Conservation (phyloP, 2,329 filamentous ascomycete species). For the Orbilia oligospora region DNA sequence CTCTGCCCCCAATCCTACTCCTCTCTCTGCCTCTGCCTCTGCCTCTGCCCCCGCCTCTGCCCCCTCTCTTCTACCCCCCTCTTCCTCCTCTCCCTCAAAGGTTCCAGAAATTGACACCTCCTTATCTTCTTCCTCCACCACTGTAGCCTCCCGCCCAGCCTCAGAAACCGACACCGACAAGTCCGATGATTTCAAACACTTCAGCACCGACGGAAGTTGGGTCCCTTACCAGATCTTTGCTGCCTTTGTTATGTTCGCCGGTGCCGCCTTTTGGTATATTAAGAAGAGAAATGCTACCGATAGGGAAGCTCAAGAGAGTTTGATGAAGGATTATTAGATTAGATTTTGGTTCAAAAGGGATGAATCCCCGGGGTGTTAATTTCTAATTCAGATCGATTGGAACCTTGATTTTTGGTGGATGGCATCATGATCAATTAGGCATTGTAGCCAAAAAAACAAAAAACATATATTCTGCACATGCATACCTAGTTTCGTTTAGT, state of each 20-base stretch:
- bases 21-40: not conserved
- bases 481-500: no score
- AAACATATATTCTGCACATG: no score
- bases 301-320: constrained; percentile 44
- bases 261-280: constrained; percentile 52
- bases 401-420: no score
- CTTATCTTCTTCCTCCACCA: constrained; percentile 4
- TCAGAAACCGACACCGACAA: constrained; percentile 55
- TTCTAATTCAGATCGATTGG: no score
- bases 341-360: not conserved
- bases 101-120: constrained; percentile 28
- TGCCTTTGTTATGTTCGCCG: constrained; percentile 34
- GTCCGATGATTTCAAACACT: constrained; percentile 46
- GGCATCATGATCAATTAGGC: no score
- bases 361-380: no score
- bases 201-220: constrained; percentile 23
- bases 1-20: not conserved
- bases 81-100: constrained; percentile 23
- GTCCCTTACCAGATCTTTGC: constrained; percentile 46
- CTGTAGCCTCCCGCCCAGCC: constrained; percentile 39
- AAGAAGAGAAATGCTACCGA: constrained; percentile 52
- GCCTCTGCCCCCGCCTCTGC: constrained; percentile 3
- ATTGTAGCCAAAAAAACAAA: no score
- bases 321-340: constrained; percentile 59
- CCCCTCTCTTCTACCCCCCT: not conserved